A percentile compares a stretch with the other conserved stretches of the same genome.
phyloP scores from a whole-genome alignment of 768 basidiomycete species.

The Gyrodon lividus region DNA sequence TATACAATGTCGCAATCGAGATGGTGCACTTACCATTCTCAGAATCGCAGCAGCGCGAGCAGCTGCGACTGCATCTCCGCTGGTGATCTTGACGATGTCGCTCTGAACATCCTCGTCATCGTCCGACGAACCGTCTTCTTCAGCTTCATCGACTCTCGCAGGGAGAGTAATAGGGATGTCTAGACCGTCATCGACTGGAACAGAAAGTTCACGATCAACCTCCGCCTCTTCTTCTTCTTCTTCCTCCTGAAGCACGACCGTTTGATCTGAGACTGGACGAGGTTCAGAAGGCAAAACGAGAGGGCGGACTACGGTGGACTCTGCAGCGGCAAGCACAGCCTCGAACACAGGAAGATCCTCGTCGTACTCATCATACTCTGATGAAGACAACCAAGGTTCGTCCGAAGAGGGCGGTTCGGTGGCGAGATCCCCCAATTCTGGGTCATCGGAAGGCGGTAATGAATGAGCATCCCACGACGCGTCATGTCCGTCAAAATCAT shows the following conservation, averaged over 20 bases:
- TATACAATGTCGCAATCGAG: not conserved
- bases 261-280: constrained; percentile 17
- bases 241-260: constrained; percentile 5
- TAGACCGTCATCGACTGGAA: constrained; percentile 22
- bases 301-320: constrained; percentile 14
- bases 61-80: constrained; percentile 81
- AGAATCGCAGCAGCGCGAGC: constrained; percentile 92
- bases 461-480: not conserved
- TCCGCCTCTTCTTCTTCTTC: constrained; percentile 31
- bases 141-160: not conserved
- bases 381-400: constrained; percentile 6
- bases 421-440: constrained; percentile 18
- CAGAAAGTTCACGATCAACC: constrained; percentile 39
- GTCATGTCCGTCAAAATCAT: not conserved
- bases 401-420: constrained; percentile 23
- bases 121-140: constrained; percentile 20
- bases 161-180: not conserved
- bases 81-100: constrained; percentile 76
- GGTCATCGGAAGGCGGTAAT: constrained; percentile 3
- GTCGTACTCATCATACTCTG: constrained; percentile 22
- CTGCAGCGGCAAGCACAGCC: constrained; percentile 4
- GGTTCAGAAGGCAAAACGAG: not conserved
- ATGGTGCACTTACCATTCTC: constrained; percentile 61
- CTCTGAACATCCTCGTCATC: constrained; percentile 36
- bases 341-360: constrained; percentile 16